phyloP scores from a whole-genome alignment of 257 asterid genomes.

The Solanum okadae region DNA sequence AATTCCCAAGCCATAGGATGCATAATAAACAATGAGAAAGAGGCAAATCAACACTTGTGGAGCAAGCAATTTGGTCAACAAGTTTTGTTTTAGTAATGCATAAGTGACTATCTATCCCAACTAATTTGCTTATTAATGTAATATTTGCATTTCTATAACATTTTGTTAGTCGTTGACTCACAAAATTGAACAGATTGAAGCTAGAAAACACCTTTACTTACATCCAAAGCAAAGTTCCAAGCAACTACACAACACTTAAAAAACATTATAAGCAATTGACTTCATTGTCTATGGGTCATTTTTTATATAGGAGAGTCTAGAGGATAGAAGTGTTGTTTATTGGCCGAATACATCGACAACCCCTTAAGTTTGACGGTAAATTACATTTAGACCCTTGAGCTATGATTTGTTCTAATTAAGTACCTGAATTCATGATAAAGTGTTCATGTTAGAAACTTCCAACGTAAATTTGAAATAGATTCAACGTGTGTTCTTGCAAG shows the following conservation, averaged over 20 bases:
- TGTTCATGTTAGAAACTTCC: background rate
- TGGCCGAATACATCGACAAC: background rate
- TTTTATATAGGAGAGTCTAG: background rate
- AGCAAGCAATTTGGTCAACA: background rate
- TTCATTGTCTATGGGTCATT: background rate
- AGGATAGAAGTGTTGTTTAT: background rate
- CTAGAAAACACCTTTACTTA: background rate
- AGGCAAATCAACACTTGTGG: background rate
- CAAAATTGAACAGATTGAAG: background rate
- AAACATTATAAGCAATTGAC: slow-evolving; percentile 13
- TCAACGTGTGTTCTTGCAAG: background rate
- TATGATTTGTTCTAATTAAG: background rate
- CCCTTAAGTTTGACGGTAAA: background rate
- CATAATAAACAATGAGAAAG: background rate
- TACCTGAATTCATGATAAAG: background rate
- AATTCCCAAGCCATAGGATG: background rate
- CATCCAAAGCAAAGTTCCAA: slow-evolving; percentile 1
- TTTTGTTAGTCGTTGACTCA: background rate
- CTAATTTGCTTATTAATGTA: background rate
- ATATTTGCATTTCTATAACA: background rate
- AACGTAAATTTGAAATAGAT: background rate
- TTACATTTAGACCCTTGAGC: background rate
- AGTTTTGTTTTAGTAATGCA: background rate
- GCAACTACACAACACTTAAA: background rate
- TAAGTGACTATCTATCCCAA: background rate